A percentile compares a stretch with the other conserved stretches of the same genome.
These are phyloP conservation scores for Cutaneotrichosporon sp. DNA, from an alignment of 1,284 basidiomycete genomes.

Conservation along the genomic window DNA sequence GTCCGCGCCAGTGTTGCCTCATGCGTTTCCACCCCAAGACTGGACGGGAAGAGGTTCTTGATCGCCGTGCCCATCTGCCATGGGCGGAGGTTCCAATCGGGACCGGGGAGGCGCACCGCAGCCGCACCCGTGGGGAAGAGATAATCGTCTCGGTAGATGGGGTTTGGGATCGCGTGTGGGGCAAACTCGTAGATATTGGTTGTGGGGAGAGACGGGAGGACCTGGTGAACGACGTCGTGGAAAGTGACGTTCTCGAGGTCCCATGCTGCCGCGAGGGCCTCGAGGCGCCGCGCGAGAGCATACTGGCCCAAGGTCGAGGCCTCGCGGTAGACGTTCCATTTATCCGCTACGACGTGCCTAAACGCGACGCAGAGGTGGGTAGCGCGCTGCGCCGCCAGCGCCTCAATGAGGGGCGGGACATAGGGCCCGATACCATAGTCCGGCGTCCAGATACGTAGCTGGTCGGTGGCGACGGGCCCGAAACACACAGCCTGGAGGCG, in stretches of 20 bases:
- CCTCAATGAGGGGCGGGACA: conserved; percentile 30
- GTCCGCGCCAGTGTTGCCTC: conserved; percentile 11
- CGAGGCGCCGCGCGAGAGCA: conserved; percentile 28
- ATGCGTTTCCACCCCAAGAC: conserved; percentile 15
- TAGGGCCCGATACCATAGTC: conserved; percentile 13
- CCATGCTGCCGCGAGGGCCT: conserved; percentile 22
- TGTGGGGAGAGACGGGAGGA: conserved; percentile 30
- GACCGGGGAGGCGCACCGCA: conserved; percentile 31
- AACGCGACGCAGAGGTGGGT: conserved; percentile 30
- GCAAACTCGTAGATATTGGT: conserved; percentile 40
- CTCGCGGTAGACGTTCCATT: conserved; percentile 36
- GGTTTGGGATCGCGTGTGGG: conserved; percentile 29
- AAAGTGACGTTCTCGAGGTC: conserved; percentile 19
- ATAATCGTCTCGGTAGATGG: neutral
- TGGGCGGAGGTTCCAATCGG: conserved; percentile 36
- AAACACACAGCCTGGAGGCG: conserved; percentile 25
- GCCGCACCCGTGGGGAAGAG: conserved; percentile 21
- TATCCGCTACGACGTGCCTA: conserved; percentile 25
- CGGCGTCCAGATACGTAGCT: conserved; percentile 32
- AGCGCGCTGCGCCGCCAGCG: conserved; percentile 23
- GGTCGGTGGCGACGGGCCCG: conserved; percentile 29
- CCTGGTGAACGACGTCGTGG: conserved; percentile 39
- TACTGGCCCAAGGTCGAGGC: conserved; percentile 28
- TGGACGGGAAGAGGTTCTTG: conserved; percentile 37
- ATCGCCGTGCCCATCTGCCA: conserved; percentile 39